A percentile compares a stretch with the other conserved stretches of the same genome.
Conservation (phyloP, 164 flowering plant genomes). For the Akebia trifoliata region DNA sequence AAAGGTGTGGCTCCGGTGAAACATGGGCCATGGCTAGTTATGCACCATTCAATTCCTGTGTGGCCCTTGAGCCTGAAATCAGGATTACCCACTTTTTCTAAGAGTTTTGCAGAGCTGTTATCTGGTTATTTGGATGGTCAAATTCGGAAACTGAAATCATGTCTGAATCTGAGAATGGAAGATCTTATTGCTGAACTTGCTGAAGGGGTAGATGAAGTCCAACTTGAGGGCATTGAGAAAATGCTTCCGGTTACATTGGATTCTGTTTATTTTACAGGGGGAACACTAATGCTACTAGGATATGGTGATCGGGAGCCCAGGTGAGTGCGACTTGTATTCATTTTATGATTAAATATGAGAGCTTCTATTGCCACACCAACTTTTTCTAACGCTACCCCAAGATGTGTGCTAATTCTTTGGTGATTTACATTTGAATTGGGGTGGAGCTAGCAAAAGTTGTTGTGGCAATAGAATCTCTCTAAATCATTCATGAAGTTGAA, state of each 20-base stretch:
- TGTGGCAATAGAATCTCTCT: no score
- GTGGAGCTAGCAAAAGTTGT: no score
- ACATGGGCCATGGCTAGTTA: conserved; percentile 25
- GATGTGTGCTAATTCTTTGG: no score
- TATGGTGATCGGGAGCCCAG: conserved; percentile 88
- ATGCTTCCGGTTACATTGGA: conserved; percentile 76
- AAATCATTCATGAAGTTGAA: no score
- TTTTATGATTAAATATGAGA: background rate
- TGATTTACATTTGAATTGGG: no score
- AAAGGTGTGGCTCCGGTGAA: conserved; percentile 17
- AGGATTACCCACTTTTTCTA: conserved; percentile 23
- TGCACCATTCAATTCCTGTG: conserved; percentile 19
- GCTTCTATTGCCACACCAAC: no score
- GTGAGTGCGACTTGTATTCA: conserved; percentile 29
- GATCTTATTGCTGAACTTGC: conserved; percentile 51
- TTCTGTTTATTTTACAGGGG: conserved; percentile 80
- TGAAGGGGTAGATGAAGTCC: conserved; percentile 45
- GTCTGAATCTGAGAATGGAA: conserved; percentile 39
- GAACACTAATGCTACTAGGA: conserved; percentile 81
- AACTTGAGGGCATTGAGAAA: conserved; percentile 50
- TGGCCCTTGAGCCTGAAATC: conserved; percentile 26
- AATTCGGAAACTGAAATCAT: conserved; percentile 45
- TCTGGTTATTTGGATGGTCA: conserved; percentile 31
- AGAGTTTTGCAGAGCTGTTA: conserved; percentile 27
- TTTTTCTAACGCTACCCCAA: no score